A percentile compares a stretch with the other conserved stretches of the same genome.
Evolutionary conservation across 371 early-diverging fungal species (phyloP).

Genomic region (Rhizomucor miehei): DNA sequence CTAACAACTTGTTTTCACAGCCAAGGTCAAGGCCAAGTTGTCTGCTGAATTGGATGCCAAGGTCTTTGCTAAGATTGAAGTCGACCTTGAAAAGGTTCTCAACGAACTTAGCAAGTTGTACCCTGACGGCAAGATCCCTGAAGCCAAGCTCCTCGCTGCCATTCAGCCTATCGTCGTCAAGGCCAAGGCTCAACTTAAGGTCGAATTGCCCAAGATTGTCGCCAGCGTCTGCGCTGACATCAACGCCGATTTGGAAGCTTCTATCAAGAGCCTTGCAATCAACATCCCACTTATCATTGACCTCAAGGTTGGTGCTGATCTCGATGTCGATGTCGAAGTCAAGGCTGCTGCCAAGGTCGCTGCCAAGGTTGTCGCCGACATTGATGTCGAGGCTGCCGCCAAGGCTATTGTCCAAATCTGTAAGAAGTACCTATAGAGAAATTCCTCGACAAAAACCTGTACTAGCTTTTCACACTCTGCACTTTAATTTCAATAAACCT

Average conservation of each 20-base stretch:
- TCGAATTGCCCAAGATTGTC: slow-evolving; percentile 14
- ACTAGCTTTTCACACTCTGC: too few relatives aligned
- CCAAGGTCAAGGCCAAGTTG: slow-evolving; percentile 18
- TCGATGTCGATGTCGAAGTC: background rate
- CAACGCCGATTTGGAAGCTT: too few relatives aligned
- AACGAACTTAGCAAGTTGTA: slow-evolving; percentile 4
- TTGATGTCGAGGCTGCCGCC: too few relatives aligned
- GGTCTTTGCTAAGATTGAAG: slow-evolving; percentile 16
- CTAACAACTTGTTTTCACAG: too few relatives aligned
- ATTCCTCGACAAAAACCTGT: too few relatives aligned
- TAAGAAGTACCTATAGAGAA: too few relatives aligned
- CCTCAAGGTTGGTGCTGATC: background rate
- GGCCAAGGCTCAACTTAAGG: slow-evolving; percentile 16
- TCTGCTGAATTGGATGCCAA: slow-evolving; percentile 14
- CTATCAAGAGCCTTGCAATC: slow-evolving; percentile 1
- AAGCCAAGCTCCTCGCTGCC: slow-evolving; percentile 19
- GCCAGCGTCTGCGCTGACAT: too few relatives aligned
- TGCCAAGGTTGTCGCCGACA: too few relatives aligned
- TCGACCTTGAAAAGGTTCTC: slow-evolving; percentile 11
- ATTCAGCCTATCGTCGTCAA: slow-evolving; percentile 21
- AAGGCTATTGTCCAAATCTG: too few relatives aligned
- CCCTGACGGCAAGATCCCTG: slow-evolving; percentile 14
- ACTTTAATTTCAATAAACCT: too few relatives aligned
- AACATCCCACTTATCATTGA: slow-evolving; percentile 1
- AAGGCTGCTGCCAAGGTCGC: too few relatives aligned